These are phyloP conservation scores for Komagataella pastoris DNA, from an alignment of 805 yeast species.

Conservation along the genomic window DNA sequence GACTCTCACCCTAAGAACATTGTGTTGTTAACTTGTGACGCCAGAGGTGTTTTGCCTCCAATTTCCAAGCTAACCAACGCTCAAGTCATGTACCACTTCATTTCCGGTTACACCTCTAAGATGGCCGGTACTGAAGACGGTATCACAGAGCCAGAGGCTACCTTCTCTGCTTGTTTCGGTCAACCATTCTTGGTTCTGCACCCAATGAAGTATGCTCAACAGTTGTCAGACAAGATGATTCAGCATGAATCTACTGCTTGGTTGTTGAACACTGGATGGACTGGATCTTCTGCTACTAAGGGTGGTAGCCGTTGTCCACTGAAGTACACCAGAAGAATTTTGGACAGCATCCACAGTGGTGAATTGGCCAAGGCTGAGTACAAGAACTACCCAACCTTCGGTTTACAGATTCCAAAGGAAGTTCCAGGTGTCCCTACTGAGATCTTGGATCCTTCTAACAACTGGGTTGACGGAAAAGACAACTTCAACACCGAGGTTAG, in stretches of 20 bases:
- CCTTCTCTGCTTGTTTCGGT: slow-evolving; percentile 97
- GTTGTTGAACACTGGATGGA: slow-evolving; percentile 98
- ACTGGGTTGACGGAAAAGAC: slow-evolving; percentile 53
- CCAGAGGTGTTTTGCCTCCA: slow-evolving; percentile 96
- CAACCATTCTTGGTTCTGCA: slow-evolving; percentile 97
- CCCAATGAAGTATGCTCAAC: slow-evolving; percentile 96
- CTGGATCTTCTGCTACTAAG: slow-evolving; percentile 80
- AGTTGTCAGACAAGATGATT: slow-evolving; percentile 85
- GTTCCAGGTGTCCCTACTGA: slow-evolving; percentile 76
- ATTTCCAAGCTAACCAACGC: slow-evolving; percentile 86
- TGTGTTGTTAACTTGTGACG: slow-evolving; percentile 89
- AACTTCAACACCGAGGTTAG: slow-evolving; percentile 42
- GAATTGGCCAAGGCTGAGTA: slow-evolving; percentile 66
- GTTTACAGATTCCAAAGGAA: slow-evolving; percentile 73
- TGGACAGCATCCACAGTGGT: slow-evolving; percentile 91
- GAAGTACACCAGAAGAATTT: slow-evolving; percentile 92
- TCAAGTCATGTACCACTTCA: slow-evolving; percentile 98
- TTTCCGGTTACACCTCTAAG: slow-evolving; percentile 96
- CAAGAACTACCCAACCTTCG: slow-evolving; percentile 79
- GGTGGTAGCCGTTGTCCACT: slow-evolving; percentile 98
- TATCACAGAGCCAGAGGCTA: slow-evolving; percentile 95
- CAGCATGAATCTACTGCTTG: slow-evolving; percentile 86
- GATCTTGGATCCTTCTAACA: slow-evolving; percentile 73
- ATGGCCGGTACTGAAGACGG: slow-evolving; percentile 99
- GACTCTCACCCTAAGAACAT: slow-evolving; percentile 87